Conservation (phyloP, 371 early-diverging fungal genomes). For the Zychaea mexicana region DNA sequence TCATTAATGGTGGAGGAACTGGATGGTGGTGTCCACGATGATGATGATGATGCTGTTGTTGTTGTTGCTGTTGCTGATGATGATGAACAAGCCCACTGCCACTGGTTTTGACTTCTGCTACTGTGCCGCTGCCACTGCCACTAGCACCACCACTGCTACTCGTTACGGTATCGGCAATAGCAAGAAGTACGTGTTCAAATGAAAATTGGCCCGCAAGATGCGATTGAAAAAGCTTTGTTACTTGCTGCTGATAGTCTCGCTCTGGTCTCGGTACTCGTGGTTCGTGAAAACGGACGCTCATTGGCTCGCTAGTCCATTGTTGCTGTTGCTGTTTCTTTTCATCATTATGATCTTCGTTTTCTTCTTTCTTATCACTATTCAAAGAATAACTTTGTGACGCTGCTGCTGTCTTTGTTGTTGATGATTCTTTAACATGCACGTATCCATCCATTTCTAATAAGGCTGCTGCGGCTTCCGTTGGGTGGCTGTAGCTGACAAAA, state of each 20-base stretch:
- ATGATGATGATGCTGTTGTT: neutral
- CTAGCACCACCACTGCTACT: neutral
- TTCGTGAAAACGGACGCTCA: conserved; percentile 2
- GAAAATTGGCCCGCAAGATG: neutral
- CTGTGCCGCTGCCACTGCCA: neutral
- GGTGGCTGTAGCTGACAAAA: conserved; percentile 40
- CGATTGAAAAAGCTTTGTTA: neutral
- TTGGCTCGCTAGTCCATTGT: neutral
- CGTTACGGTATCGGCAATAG: neutral
- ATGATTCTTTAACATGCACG: conserved; percentile 45
- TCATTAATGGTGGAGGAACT: conserved; percentile 5
- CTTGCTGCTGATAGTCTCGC: neutral
- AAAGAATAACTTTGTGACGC: conserved; percentile 9
- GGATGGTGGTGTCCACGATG: neutral
- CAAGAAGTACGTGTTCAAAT: neutral
- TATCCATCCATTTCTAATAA: conserved; percentile 43
- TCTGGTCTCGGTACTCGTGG: conserved; percentile 6
- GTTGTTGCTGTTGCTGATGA: neutral
- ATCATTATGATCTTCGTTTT: neutral
- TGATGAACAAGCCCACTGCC: neutral
- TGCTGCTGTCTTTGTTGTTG: conserved; percentile 26
- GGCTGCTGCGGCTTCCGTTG: conserved; percentile 46
- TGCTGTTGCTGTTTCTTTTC: conserved; percentile 8
- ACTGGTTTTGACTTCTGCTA: neutral
- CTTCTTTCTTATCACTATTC: no score